Conservation (phyloP, 148 eudicot species). For the Simmondsia chinensis region DNA sequence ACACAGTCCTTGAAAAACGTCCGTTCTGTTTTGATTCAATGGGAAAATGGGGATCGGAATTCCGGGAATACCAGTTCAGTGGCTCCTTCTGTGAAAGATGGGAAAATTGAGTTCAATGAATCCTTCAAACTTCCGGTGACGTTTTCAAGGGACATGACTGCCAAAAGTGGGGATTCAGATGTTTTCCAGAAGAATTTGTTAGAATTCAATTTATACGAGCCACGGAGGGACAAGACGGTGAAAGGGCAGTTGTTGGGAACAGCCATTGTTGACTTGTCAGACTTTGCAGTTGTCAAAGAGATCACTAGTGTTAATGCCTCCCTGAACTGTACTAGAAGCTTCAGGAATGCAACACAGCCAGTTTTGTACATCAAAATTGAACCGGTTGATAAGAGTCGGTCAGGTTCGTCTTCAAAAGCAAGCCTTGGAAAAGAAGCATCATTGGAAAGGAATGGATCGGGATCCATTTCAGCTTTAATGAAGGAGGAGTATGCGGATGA, state of each 20-base stretch:
- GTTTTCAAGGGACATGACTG: slow-evolving; percentile 40
- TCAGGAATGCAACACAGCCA: slow-evolving; percentile 60
- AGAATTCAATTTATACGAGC: slow-evolving; percentile 84
- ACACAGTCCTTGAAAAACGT: slow-evolving; percentile 66
- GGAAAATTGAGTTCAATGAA: slow-evolving; percentile 74
- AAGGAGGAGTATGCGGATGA: slow-evolving; percentile 85
- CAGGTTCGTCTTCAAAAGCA: slow-evolving; percentile 38
- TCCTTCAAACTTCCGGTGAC: slow-evolving; percentile 53
- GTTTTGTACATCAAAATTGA: slow-evolving; percentile 53
- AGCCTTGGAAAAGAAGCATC: slow-evolving; percentile 45
- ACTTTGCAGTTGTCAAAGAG: slow-evolving; percentile 52
- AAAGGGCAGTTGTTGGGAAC: slow-evolving; percentile 79
- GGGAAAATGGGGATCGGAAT: slow-evolving; percentile 67
- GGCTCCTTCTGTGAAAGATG: slow-evolving; percentile 59
- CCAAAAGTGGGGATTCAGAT: slow-evolving; percentile 45
- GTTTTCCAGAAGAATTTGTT: slow-evolving; percentile 59
- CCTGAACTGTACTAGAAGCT: slow-evolving; percentile 65
- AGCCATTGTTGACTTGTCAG: slow-evolving; percentile 71
- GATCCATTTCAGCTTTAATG: slow-evolving; percentile 58
- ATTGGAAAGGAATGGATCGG: slow-evolving; percentile 41
- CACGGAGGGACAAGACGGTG: slow-evolving; percentile 63
- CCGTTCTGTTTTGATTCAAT: slow-evolving; percentile 67
- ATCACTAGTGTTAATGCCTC: slow-evolving; percentile 33
- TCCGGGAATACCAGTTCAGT: slow-evolving; percentile 62
- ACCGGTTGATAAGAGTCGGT: slow-evolving; percentile 42